Percentiles rank a stretch among this genome's conserved stretches.
phyloP scores from a whole-genome alignment of 2,329 filamentous ascomycete genomes.

The Orbilia blumenaviensis region DNA sequence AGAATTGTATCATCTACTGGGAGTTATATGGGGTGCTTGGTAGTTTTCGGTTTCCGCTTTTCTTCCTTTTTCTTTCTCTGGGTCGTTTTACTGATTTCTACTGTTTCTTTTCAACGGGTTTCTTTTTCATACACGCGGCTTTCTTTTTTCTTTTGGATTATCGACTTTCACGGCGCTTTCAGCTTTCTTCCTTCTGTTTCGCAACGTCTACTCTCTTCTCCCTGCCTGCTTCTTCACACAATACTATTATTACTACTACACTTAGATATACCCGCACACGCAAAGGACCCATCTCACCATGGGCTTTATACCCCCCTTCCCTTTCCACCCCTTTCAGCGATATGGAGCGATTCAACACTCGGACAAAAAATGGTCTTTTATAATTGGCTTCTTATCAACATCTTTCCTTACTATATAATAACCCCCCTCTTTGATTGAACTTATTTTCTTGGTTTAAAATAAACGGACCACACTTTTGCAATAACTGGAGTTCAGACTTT shows the following conservation, averaged over 20 bases:
- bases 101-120: not conserved
- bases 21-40: conserved; percentile 35
- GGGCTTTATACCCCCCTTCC: not conserved
- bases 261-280: conserved; percentile 35
- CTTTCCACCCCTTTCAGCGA: conserved; percentile 7
- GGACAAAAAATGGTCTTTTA: not conserved
- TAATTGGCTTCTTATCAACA: not conserved
- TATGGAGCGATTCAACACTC: conserved; percentile 22
- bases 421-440: not conserved
- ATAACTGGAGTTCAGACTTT: conserved; percentile 5
- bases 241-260: not conserved
- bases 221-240: not conserved
- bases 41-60: not conserved
- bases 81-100: conserved; percentile 2
- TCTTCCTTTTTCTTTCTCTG: not conserved
- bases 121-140: not conserved
- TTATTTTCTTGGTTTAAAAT: not conserved
- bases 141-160: not conserved
- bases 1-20: conserved; percentile 29
- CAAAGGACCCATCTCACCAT: conserved; percentile 7
- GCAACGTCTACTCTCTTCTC: conserved; percentile 5
- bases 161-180: conserved; percentile 7
- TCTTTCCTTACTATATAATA: not conserved
- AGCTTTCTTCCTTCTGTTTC: conserved; percentile 12
- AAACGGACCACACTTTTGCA: not conserved